Evolutionary conservation across 1,284 basidiomycete species (phyloP), one percentile per base, ranked within the genome.

Genomic region (Irpex rosettiformis): DNA sequence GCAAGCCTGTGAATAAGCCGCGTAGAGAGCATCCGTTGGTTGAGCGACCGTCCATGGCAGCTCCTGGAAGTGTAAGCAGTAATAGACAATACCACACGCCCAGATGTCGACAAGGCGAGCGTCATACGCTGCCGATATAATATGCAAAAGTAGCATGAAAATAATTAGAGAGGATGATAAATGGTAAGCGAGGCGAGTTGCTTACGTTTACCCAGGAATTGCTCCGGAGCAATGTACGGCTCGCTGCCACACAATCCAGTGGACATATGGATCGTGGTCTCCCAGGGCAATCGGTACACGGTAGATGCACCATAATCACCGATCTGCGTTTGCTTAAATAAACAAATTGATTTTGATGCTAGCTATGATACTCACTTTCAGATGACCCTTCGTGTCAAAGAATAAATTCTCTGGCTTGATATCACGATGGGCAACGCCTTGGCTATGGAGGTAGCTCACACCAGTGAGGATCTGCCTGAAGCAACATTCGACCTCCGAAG

Each of bases 281-380:
- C 96, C 96, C 96, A 99, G 58, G 96, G 98, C 67, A 99, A 88
- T 61, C 96, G 85, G 75, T 98, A 99, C 42, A 99, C 96, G 47
- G 98, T 98, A 30, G 94, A 96, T 16, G 96, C 96, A 60, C 96
- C 97, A 72, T 98, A 99, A 73, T 99, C 96, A 64, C 96, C 97
- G 67, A 98, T 98, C 92, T 93, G 72, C 6, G 29, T 6, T 18
- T 8, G 61, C 4, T 42, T 27, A 42, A 52, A 61, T 21, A 63
- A 52, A 37, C 13, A 55, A 28, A 11, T 28, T 27, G 18, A 18
- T 30, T 52, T 37, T 40, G 59, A 60, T 33, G 65, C 52, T 21
- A 25, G 47, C 21, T 45, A 40, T 25, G n/a, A 43, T 33, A 65
- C 72, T 42, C 66, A 91, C 90, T 88, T 99, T 99, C 75, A 99